Conservation (phyloP, 306 rosid species). For the Prosopis cineraria region DNA sequence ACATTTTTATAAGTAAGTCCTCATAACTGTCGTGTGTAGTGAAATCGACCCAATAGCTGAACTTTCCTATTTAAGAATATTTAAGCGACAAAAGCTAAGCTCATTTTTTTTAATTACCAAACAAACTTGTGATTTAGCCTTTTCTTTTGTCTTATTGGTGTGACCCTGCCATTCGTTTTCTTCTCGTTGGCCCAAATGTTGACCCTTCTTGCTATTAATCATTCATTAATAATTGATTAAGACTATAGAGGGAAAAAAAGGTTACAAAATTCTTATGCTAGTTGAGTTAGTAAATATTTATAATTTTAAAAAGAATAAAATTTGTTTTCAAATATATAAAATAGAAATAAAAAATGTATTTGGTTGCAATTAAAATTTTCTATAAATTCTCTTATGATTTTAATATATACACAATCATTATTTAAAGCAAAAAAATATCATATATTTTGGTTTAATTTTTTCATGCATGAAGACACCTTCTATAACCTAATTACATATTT, state of each 20-base stretch:
- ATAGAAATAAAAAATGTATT: no score
- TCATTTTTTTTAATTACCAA: not conserved
- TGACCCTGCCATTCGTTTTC: no score
- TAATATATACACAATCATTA: no score
- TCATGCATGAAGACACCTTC: no score
- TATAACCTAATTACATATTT: no score
- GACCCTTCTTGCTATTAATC: not conserved
- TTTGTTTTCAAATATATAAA: no score
- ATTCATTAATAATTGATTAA: not conserved
- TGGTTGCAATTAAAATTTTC: no score
- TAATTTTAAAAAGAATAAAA: no score
- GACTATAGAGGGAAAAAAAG: not conserved
- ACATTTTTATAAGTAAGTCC: not conserved
- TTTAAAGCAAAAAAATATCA: no score
- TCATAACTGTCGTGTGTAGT: not conserved
- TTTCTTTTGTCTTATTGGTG: no score
- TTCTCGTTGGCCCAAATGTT: not conserved
- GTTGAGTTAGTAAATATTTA: not conserved
- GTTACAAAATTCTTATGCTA: not conserved
- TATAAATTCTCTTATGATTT: no score
- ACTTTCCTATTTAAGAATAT: not conserved
- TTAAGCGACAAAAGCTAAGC: not conserved
- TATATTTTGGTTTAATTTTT: no score
- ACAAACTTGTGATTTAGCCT: not conserved
- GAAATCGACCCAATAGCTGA: not conserved